A percentile compares a stretch with the other conserved stretches of the same genome.
Conservation (phyloP, 441 rosid species). For the Biscutella laevigata region DNA sequence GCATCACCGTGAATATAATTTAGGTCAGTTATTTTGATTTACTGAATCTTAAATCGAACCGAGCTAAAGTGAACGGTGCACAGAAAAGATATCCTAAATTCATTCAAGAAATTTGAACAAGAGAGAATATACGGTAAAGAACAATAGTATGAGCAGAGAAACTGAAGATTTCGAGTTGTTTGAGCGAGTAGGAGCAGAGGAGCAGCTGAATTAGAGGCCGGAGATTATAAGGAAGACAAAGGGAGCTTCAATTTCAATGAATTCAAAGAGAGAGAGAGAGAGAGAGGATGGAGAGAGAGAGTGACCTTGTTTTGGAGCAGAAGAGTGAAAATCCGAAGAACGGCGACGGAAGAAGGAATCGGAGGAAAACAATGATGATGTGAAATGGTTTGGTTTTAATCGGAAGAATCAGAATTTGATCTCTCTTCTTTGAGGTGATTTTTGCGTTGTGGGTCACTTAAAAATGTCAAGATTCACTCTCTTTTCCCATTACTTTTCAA, state of each 20-base stretch:
- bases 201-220: conserved; percentile 2
- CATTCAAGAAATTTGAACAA: background rate
- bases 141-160: background rate
- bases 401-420: conserved; percentile 22
- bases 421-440: background rate
- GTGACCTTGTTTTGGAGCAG: conserved; percentile 27
- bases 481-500: background rate
- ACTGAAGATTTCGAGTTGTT: conserved; percentile 7
- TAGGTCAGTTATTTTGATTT: conserved; percentile 16
- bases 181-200: background rate
- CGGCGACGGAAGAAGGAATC: conserved; percentile 21
- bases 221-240: background rate
- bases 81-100: background rate
- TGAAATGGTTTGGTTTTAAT: conserved; percentile 1
- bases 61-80: background rate
- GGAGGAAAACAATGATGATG: conserved; percentile 17
- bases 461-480: background rate
- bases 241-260: background rate
- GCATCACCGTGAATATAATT: conserved; percentile 6
- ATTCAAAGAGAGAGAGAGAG: background rate
- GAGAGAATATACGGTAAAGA: background rate
- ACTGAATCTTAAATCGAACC: conserved; percentile 7
- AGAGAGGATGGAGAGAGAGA: too few relatives aligned
- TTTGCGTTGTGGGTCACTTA: conserved; percentile 1
- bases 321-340: conserved; percentile 27